phyloP scores from a whole-genome alignment of 306 rosid genomes.

The Rubus parviflorus region DNA sequence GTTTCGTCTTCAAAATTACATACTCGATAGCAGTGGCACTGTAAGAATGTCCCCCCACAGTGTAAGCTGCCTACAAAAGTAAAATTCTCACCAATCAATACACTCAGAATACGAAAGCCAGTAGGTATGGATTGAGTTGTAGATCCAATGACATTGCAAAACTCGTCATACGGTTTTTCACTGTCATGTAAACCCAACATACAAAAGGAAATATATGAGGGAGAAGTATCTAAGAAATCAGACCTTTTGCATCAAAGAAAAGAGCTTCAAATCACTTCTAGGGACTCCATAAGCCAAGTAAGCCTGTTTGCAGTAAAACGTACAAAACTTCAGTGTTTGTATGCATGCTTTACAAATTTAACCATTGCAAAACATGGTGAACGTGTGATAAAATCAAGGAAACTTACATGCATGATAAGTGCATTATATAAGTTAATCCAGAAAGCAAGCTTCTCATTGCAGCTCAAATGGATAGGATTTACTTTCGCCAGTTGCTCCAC shows the following conservation, averaged over 20 bases:
- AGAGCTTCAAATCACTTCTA: constrained; percentile 68
- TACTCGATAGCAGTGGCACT: constrained; percentile 70
- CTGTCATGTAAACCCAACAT: not conserved
- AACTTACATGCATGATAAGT: constrained; percentile 72
- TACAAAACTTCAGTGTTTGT: not conserved
- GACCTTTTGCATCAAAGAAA: constrained; percentile 81
- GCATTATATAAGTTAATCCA: constrained; percentile 80
- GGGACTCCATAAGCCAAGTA: constrained; percentile 86
- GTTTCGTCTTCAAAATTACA: constrained; percentile 65
- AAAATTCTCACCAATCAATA: not conserved
- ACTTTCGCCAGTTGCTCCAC: constrained; percentile 78
- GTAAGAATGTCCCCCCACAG: constrained; percentile 70
- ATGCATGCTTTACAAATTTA: not conserved
- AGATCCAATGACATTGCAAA: not conserved
- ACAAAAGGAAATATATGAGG: not conserved
- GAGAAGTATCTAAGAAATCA: constrained; percentile 3
- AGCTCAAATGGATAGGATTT: constrained; percentile 59
- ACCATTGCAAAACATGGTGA: not conserved
- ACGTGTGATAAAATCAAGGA: not conserved
- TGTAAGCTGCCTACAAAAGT: constrained; percentile 60
- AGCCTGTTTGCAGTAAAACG: constrained; percentile 44
- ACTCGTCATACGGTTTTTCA: not conserved
- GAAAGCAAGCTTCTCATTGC: constrained; percentile 66
- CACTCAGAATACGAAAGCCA: not conserved
- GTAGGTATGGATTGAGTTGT: not conserved